Conservation (phyloP, 2,329 filamentous ascomycete species). For the Cordyceps javanica region DNA sequence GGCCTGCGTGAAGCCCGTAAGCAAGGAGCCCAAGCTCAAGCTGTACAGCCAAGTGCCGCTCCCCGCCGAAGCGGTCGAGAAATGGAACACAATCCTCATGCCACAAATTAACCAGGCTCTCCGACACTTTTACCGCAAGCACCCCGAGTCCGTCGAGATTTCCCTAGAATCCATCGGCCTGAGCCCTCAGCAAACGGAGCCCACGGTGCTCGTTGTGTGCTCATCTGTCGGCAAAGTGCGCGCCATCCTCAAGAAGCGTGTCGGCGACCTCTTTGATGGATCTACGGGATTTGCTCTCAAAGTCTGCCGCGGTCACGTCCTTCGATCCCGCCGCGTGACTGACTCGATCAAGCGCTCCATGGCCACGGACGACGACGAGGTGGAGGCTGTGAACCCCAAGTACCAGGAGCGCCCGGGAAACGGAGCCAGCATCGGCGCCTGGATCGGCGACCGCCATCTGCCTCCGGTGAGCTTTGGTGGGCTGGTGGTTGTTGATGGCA, state of each 20-base stretch:
- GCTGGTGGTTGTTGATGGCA: slow-evolving; percentile 75
- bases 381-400: slow-evolving; percentile 57
- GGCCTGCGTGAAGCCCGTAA: background rate
- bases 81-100: slow-evolving; percentile 67
- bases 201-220: slow-evolving; percentile 72
- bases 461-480: slow-evolving; percentile 90
- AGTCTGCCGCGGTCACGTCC: slow-evolving; percentile 63
- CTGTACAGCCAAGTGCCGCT: slow-evolving; percentile 55
- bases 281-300: slow-evolving; percentile 58
- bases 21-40: slow-evolving; percentile 40
- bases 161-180: slow-evolving; percentile 70
- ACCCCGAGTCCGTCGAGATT: slow-evolving; percentile 72
- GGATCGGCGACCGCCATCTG: slow-evolving; percentile 75
- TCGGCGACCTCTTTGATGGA: slow-evolving; percentile 59
- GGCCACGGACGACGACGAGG: slow-evolving; percentile 26
- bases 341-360: slow-evolving; percentile 24
- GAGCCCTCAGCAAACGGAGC: slow-evolving; percentile 56
- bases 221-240: slow-evolving; percentile 68
- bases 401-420: slow-evolving; percentile 76
- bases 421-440: slow-evolving; percentile 90
- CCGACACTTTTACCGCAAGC: slow-evolving; percentile 63
- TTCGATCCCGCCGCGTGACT: slow-evolving; percentile 49
- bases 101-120: slow-evolving; percentile 67
- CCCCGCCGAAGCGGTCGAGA: slow-evolving; percentile 55
- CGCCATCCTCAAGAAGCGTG: slow-evolving; percentile 61